Base-by-base conservation (phyloP, 1,139 yeast species). In the Insectozyma bohioensis region DNA sequence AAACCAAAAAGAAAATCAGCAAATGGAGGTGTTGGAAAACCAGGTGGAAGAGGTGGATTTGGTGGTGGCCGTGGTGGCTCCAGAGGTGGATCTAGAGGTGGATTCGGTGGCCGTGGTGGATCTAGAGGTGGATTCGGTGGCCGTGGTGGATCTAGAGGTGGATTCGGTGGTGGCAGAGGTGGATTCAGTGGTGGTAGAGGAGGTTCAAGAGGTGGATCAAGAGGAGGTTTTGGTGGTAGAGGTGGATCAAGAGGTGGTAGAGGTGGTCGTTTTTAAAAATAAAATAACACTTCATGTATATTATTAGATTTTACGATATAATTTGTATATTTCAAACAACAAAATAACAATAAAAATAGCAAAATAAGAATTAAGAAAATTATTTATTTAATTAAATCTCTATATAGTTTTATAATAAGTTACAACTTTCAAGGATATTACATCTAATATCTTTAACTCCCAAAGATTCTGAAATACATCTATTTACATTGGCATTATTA, bases 1-100 rank as follows among this genome's bases (percentile, higher is more conserved):
- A 81, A 81, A 56, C 83, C 87, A 46, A 80, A 86, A 63, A 82
- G 70, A 63, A 82, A 83, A 67, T 67, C 60, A 24, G 66, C 61
- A 19, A 70, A 67, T 28, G 68, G 61, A 18, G 31, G 33, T 11
- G 34, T 30, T 6, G 34, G 33, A 15, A 31, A 52, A 30, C 72
- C 73, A 5, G 51, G 57, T 10, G 51, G 52, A 28, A 64, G 75
- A 29, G 72, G 75, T 39, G 70, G 77, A 32, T 61, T 63, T 26
- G 70, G 74, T 31, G 63, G 72, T 28, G 49, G 49, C 27, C 63
- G 75, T 30, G 72, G 75, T 35, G 71, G 77, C 30, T 20, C 29
- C 3, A 15, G 36, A 23, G 72, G 74, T 31, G 63, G 63, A 13
- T 62, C 74, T 29, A 58, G 70, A 40, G 68, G 73, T 26, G 67